Evolutionary conservation across 768 basidiomycete genomes (phyloP).

Genomic region (Wakefieldia striispora): DNA sequence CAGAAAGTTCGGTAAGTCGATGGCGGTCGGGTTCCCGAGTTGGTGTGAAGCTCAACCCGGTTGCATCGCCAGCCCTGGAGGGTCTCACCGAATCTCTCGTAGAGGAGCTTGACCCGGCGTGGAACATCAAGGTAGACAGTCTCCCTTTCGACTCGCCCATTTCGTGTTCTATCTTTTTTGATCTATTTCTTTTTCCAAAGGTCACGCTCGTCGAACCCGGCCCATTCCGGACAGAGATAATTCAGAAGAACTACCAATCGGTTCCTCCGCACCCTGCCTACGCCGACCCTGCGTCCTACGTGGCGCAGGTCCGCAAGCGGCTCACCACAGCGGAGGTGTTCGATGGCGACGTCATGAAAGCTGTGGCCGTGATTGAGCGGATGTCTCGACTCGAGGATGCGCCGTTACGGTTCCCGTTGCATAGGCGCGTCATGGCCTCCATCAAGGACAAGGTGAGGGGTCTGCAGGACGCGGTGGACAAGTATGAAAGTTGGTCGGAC

Average conservation of each 20-base stretch:
- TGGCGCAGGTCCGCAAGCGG: slow-evolving; percentile 3
- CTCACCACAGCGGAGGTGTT: background rate
- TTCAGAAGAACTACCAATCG: background rate
- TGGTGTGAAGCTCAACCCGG: background rate
- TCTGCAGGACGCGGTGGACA: slow-evolving; percentile 8
- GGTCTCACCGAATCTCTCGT: slow-evolving; percentile 13
- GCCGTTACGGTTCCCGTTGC: slow-evolving; percentile 15
- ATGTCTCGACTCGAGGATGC: slow-evolving; percentile 12
- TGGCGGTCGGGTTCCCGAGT: too few relatives aligned
- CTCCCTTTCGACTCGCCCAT: too few relatives aligned
- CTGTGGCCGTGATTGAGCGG: slow-evolving; percentile 14
- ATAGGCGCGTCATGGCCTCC: slow-evolving; percentile 1
- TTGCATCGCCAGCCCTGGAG: slow-evolving; percentile 9
- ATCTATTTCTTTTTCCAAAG: slow-evolving; percentile 3
- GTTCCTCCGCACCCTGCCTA: slow-evolving; percentile 21
- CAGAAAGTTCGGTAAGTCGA: slow-evolving; percentile 18
- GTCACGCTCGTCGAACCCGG: slow-evolving; percentile 19
- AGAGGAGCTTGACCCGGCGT: slow-evolving; percentile 13
- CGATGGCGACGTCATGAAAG: slow-evolving; percentile 16
- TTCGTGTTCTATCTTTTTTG: background rate
- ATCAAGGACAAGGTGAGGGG: slow-evolving; percentile 15
- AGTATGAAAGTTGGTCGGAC: slow-evolving; percentile 16
- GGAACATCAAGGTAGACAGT: slow-evolving; percentile 17
- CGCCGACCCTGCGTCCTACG: slow-evolving; percentile 1
- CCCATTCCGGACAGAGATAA: slow-evolving; percentile 14